A percentile compares a stretch with the other conserved stretches of the same genome.
Conservation (phyloP, 768 basidiomycete species). For the Phylloporus rhodoxanthus region DNA sequence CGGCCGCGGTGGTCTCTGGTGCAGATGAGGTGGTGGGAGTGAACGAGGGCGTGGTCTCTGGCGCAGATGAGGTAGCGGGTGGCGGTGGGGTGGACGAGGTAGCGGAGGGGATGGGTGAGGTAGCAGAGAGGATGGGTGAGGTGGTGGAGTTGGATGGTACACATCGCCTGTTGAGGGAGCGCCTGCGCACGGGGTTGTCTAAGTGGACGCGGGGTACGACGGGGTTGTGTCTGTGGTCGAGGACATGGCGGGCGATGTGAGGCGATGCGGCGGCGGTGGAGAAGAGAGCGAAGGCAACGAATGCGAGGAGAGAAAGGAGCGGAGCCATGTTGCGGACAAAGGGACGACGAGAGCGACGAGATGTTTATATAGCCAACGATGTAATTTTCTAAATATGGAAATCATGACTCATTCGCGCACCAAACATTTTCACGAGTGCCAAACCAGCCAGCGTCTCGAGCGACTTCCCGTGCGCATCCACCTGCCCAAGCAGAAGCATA, state of each 20-base stretch:
- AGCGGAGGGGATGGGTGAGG: neutral
- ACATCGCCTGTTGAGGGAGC: slow-evolving; percentile 29
- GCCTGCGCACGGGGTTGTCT: slow-evolving; percentile 13
- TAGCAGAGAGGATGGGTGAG: neutral
- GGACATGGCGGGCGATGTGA: slow-evolving; percentile 29
- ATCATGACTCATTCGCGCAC: slow-evolving; percentile 32
- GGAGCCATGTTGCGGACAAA: slow-evolving; percentile 24
- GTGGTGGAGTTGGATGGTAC: slow-evolving; percentile 16
- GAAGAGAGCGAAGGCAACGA: slow-evolving; percentile 40
- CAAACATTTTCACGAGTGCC: slow-evolving; percentile 82
- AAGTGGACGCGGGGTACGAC: neutral
- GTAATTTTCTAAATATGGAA: neutral
- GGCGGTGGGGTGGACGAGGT: slow-evolving; percentile 1
- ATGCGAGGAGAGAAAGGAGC: slow-evolving; percentile 38
- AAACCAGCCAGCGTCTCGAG: slow-evolving; percentile 57
- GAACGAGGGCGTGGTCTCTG: slow-evolving; percentile 1
- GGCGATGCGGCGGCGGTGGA: slow-evolving; percentile 33
- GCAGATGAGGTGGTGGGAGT: neutral
- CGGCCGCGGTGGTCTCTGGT: neutral
- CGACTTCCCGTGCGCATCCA: slow-evolving; percentile 79
- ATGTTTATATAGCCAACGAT: neutral
- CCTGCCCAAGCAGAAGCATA: slow-evolving; percentile 78
- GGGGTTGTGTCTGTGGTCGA: slow-evolving; percentile 17
- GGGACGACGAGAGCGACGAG: slow-evolving; percentile 4
- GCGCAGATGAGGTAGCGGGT: neutral